Conservation (phyloP, 2,329 filamentous ascomycete species). For the Botrytis paeoniae region DNA sequence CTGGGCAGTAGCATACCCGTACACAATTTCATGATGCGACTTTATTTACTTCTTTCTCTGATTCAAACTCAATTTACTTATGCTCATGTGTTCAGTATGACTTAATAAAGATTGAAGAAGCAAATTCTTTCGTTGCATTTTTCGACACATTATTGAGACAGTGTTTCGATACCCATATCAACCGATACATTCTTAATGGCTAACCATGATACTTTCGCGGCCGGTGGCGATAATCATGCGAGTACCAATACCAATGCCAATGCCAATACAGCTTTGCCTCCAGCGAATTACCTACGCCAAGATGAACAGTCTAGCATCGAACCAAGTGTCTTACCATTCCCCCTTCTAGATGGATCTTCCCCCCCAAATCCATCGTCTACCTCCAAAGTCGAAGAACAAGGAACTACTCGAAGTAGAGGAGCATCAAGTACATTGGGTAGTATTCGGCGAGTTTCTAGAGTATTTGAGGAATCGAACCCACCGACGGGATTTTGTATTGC, state of each 20-base stretch:
- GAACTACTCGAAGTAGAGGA: conserved; percentile 17
- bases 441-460: conserved; percentile 35
- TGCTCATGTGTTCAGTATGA: background rate
- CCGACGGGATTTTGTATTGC: conserved; percentile 49
- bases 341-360: conserved; percentile 14
- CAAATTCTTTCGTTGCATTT: background rate
- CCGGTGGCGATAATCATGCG: background rate
- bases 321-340: conserved; percentile 25
- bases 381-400: conserved; percentile 20
- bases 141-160: background rate
- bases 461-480: conserved; percentile 47
- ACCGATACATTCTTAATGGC: background rate
- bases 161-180: background rate
- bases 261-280: conserved; percentile 3
- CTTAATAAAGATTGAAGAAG: background rate
- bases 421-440: conserved; percentile 31
- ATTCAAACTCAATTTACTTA: background rate
- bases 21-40: background rate
- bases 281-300: background rate
- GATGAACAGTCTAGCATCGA: conserved; percentile 16
- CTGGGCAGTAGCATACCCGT: background rate
- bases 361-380: conserved; percentile 3
- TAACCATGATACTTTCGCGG: background rate
- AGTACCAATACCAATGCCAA: background rate
- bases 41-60: background rate